Evolutionary conservation across 129 eudicot species (phyloP), one percentile per base, ranked within the genome.

Genomic region (Rutidosis leptorrhynchoides): DNA sequence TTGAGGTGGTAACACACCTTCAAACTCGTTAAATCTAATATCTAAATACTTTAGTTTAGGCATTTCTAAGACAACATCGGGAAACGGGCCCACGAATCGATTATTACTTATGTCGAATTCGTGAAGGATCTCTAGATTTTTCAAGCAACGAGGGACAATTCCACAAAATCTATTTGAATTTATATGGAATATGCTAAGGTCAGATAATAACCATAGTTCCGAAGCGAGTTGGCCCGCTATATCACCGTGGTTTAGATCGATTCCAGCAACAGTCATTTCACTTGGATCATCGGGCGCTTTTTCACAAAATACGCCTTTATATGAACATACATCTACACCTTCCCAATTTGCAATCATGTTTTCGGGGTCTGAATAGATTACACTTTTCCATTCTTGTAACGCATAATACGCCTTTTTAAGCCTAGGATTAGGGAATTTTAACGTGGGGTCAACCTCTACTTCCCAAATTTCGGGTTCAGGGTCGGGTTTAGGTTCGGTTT

Each of bases 71-170:
- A 88, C 75, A 4, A 81, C 82, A 7, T 53, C 26, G 0, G 95
- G 98, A 58, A 92, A 92, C 21, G 78, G 75, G 6, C 96, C 98
- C 2, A 77, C 83, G 37, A 92, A 83, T 5, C 84, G 71, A 71
- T 92, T 92, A 64, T 88, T 92, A 77, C 98, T 88, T 0, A 92
- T 64, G 72, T 92, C 98, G 0, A 92, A 60, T 55, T 92, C 98
- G 42, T 67, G 70, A 19, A 92, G 52, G 55, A 75, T 76, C 26
- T 49, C 58, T 28, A 88, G 74, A 40, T 58, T 80, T 6, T 69
- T 67, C n/a, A 88, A 62, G 29, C 74, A 79, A 14, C 64, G 21
- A 0, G 98, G 98, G 48, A 92, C 56, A 10, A 54, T 27, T 6
- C 98, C 98, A 23, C 90, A 87, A 49, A 92, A 92, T 3, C 96